phyloP scores from a whole-genome alignment of 2,329 filamentous ascomycete species.

The Rutstroemia sydowiana region DNA sequence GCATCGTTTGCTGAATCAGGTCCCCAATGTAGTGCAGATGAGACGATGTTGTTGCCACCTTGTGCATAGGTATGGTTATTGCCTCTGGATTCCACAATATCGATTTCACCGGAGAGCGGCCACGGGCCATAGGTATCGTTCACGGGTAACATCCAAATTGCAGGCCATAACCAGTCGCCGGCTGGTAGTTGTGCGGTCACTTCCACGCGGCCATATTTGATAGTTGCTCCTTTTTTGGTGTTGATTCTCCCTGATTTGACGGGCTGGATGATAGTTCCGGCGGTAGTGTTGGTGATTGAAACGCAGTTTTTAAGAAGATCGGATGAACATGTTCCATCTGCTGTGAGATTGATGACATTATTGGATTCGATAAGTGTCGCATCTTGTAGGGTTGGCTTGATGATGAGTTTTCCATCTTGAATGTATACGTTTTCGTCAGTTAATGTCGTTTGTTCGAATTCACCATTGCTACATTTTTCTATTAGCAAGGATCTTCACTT shows the following conservation, averaged over 20 bases:
- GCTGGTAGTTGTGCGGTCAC: conserved; percentile 68
- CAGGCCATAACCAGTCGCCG: conserved; percentile 85
- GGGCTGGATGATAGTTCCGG: conserved; percentile 69
- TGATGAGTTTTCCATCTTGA: conserved; percentile 59
- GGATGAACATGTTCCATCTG: conserved; percentile 62
- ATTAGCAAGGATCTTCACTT: neutral
- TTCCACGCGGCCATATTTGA: conserved; percentile 77
- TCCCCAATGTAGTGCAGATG: conserved; percentile 77
- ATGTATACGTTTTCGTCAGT: conserved; percentile 69
- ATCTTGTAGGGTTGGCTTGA: conserved; percentile 74
- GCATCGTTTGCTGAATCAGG: conserved; percentile 64
- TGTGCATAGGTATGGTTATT: conserved; percentile 72
- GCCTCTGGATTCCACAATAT: conserved; percentile 72
- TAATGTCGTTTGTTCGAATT: conserved; percentile 71
- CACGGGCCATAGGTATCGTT: conserved; percentile 66
- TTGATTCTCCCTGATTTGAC: conserved; percentile 72
- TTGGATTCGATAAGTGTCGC: conserved; percentile 56
- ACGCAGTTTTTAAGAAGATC: conserved; percentile 54
- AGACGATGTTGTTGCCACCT: conserved; percentile 75
- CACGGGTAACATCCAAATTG: conserved; percentile 84
- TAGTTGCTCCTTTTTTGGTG: conserved; percentile 60
- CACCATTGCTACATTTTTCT: conserved; percentile 55
- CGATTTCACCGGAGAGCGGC: conserved; percentile 77
- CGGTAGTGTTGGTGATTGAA: conserved; percentile 66
- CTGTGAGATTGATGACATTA: conserved; percentile 59